Evolutionary conservation across 495 filamentous ascomycete genomes (phyloP).

Genomic region (Annulohypoxylon stygium): DNA sequence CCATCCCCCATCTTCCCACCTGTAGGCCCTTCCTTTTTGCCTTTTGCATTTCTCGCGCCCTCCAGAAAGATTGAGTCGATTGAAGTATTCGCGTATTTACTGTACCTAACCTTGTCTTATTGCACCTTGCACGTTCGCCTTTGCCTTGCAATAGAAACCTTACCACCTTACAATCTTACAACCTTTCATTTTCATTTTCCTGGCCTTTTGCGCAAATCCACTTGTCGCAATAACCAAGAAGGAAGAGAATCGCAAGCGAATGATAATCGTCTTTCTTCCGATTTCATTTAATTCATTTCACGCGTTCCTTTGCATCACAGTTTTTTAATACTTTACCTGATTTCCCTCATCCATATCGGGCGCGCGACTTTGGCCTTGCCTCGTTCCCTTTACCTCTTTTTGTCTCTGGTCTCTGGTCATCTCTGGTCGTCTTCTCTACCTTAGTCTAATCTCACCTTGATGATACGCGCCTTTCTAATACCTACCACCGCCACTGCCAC

Average conservation of each 20-base stretch:
- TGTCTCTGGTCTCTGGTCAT: constrained; percentile 44
- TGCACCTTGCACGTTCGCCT: constrained; percentile 9
- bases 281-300: constrained; percentile 41
- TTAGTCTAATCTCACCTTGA: constrained; percentile 31
- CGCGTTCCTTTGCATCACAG: constrained; percentile 41
- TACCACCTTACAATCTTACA: constrained; percentile 21
- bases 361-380: constrained; percentile 45
- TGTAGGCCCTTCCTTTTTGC: constrained; percentile 25
- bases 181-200: constrained; percentile 35
- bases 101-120: constrained; percentile 12
- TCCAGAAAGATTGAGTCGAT: background rate
- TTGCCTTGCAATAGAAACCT: constrained; percentile 16
- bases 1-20: background rate
- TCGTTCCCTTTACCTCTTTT: constrained; percentile 45
- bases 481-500: constrained; percentile 22
- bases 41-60: background rate
- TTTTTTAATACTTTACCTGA: constrained; percentile 48
- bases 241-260: constrained; percentile 34
- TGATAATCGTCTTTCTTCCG: constrained; percentile 40
- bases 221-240: constrained; percentile 41
- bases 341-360: constrained; percentile 29
- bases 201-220: constrained; percentile 28
- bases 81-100: background rate
- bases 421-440: background rate
- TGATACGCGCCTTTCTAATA: constrained; percentile 47